phyloP scores from a whole-genome alignment of 441 rosid species.

The Croton setiger region DNA sequence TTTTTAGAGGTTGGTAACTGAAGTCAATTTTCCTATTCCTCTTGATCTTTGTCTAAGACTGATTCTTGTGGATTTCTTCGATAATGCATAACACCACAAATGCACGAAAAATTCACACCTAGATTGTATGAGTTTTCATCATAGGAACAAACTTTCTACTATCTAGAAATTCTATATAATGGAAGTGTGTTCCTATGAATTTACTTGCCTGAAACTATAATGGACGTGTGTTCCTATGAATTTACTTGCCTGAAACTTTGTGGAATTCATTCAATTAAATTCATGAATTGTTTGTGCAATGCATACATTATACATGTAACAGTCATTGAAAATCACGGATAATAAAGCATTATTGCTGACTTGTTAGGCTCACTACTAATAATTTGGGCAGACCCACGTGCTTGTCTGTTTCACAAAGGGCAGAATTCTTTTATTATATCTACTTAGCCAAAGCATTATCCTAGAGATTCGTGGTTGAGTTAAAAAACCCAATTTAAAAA shows the following conservation, averaged over 20 bases:
- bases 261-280: not conserved
- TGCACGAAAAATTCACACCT: not conserved
- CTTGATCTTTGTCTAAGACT: not conserved
- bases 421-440: not conserved
- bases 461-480: not conserved
- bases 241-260: not conserved
- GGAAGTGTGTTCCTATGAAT: not conserved
- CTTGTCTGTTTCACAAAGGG: not conserved
- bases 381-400: not conserved
- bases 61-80: not conserved
- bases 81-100: not conserved
- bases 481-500: not conserved
- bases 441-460: not conserved
- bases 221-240: too few species aligned
- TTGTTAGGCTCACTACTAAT: not conserved
- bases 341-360: slow-evolving; percentile 3
- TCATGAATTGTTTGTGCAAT: not conserved
- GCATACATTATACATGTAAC: not conserved
- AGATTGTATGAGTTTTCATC: not conserved
- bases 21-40: not conserved
- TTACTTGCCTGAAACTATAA: not conserved
- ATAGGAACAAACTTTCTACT: not conserved
- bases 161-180: not conserved
- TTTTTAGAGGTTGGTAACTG: slow-evolving; percentile 37
- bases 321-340: not conserved